Conservation (phyloP, 495 filamentous ascomycete genomes). For the Cladorrhinum samala region DNA sequence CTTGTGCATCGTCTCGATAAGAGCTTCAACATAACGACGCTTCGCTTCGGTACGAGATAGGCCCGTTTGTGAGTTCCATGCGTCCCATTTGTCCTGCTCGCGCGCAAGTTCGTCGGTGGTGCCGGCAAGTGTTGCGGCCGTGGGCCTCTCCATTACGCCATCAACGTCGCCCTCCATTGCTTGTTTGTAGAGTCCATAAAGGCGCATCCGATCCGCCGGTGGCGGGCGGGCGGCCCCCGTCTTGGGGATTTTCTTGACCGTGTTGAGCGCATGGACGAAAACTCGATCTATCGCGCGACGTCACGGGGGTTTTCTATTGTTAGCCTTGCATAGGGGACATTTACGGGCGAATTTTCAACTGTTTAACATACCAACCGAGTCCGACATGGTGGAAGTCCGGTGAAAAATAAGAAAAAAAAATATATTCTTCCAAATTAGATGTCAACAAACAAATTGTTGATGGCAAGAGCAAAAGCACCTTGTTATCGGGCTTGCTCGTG, state of each 20-base stretch:
- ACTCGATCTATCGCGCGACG: constrained; percentile 77
- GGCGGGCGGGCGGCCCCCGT: constrained; percentile 86
- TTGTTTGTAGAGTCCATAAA: constrained; percentile 98
- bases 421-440: not conserved
- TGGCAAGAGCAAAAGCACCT: not conserved
- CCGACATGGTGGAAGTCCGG: constrained; percentile 13
- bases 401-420: not conserved
- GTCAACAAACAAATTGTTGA: not conserved
- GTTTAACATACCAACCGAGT: constrained; percentile 17
- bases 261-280: constrained; percentile 97
- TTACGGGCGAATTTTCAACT: not conserved
- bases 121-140: constrained; percentile 26
- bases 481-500: constrained; percentile 6
- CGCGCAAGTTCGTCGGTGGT: constrained; percentile 43
- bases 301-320: too few species aligned
- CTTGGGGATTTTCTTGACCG: constrained; percentile 93
- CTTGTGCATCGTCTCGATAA: constrained; percentile 94
- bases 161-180: constrained; percentile 97
- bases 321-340: constrained; percentile 10
- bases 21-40: constrained; percentile 80
- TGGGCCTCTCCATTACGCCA: constrained; percentile 81
- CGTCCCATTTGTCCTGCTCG: constrained; percentile 70
- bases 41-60: constrained; percentile 87
- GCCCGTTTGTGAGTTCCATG: constrained; percentile 81
- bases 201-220: constrained; percentile 71